A percentile compares a stretch with the other conserved stretches of the same genome.
Conservation (phyloP, 306 rosid species). For the Medicago lupulina region DNA sequence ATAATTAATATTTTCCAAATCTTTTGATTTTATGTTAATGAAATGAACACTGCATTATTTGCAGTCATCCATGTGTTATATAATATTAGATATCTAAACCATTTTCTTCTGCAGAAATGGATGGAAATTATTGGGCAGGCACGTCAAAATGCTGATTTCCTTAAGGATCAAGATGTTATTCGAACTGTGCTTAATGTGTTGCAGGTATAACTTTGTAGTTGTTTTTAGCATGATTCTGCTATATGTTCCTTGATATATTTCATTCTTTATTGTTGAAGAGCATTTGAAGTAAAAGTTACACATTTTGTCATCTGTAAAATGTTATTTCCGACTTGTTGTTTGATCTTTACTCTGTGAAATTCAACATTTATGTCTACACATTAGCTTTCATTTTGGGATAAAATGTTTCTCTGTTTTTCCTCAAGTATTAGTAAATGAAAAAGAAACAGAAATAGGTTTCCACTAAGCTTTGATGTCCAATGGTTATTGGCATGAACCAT, state of each 20-base stretch:
- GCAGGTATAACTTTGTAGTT: constrained; percentile 59
- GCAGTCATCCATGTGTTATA: constrained; percentile 23
- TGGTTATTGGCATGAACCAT: background rate
- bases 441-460: background rate
- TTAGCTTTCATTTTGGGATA: background rate
- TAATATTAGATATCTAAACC: background rate
- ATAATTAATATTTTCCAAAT: constrained; percentile 11
- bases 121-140: constrained; percentile 92
- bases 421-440: constrained; percentile 18
- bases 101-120: constrained; percentile 76
- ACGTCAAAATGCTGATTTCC: constrained; percentile 73
- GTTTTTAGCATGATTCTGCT: constrained; percentile 4
- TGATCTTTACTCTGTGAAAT: constrained; percentile 1
- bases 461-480: background rate
- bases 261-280: background rate
- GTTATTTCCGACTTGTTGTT: constrained; percentile 11
- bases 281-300: background rate
- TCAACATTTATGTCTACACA: background rate
- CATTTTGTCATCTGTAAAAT: background rate
- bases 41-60: constrained; percentile 8
- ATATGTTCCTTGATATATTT: constrained; percentile 3
- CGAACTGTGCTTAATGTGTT: constrained; percentile 89
- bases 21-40: constrained; percentile 3
- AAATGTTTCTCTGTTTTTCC: background rate
- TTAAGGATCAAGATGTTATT: constrained; percentile 90